Evolutionary conservation across 78 protist species (phyloP).

Genomic region (Dictyostelium purpureum): DNA sequence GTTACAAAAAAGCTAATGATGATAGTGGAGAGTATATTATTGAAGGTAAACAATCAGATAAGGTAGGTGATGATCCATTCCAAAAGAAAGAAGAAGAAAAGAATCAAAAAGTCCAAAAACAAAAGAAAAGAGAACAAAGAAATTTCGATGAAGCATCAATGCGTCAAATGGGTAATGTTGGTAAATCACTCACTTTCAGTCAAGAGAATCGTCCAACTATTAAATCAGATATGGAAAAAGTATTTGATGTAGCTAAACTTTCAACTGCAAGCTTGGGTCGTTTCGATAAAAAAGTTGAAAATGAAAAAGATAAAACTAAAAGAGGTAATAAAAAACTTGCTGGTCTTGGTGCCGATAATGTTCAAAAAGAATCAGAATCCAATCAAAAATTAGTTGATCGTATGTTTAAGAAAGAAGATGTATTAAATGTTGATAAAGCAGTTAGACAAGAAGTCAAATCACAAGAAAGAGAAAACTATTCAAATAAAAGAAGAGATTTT

Average conservation of each 20-base stretch:
- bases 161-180: slow-evolving; percentile 30
- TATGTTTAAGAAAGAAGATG: slow-evolving; percentile 37
- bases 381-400: slow-evolving; percentile 29
- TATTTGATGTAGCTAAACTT: slow-evolving; percentile 66
- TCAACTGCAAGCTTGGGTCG: slow-evolving; percentile 68
- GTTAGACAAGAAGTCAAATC: slow-evolving; percentile 24
- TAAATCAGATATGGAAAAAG: slow-evolving; percentile 45
- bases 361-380: background rate
- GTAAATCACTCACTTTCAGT: slow-evolving; percentile 26
- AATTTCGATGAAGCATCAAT: slow-evolving; percentile 51
- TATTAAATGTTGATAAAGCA: slow-evolving; percentile 67
- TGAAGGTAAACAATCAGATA: slow-evolving; percentile 33
- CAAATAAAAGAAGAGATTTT: slow-evolving; percentile 10
- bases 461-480: slow-evolving; percentile 29
- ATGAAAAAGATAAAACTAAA: slow-evolving; percentile 20
- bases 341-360: slow-evolving; percentile 39
- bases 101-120: slow-evolving; percentile 44
- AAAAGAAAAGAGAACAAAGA: slow-evolving; percentile 67
- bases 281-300: slow-evolving; percentile 49
- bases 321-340: slow-evolving; percentile 35
- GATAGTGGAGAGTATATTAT: slow-evolving; percentile 15
- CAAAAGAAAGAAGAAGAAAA: slow-evolving; percentile 35
- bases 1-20: slow-evolving; percentile 41
- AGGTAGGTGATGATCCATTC: slow-evolving; percentile 75
- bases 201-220: slow-evolving; percentile 36